These are phyloP conservation scores for Trichoderma gamsii DNA, from an alignment of 495 filamentous ascomycete genomes.

Conservation along the genomic window DNA sequence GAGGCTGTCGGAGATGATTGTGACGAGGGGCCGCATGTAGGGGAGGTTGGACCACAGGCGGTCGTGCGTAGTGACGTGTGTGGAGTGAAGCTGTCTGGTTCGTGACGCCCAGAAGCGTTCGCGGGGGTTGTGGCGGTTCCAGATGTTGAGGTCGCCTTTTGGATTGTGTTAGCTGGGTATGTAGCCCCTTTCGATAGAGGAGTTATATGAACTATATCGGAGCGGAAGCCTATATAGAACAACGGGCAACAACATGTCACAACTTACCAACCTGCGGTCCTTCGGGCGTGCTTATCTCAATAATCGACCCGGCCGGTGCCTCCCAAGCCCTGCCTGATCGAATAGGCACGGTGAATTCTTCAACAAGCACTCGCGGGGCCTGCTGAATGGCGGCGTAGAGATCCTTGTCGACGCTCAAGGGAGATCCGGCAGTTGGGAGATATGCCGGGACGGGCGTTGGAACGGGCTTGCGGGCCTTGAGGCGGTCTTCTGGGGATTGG, in stretches of 20 bases:
- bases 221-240: not conserved
- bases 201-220: not conserved
- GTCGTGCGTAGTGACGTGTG: constrained; percentile 63
- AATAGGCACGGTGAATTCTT: constrained; percentile 45
- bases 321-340: constrained; percentile 60
- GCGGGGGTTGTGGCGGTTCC: constrained; percentile 66
- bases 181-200: not conserved
- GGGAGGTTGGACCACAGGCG: constrained; percentile 72
- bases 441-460: constrained; percentile 43
- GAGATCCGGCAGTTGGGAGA: constrained; percentile 37
- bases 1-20: constrained; percentile 65
- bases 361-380: constrained; percentile 28
- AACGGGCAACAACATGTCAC: too few species aligned
- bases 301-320: constrained; percentile 55
- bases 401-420: constrained; percentile 37
- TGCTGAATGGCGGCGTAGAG: constrained; percentile 36
- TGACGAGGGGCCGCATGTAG: constrained; percentile 66
- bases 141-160: constrained; percentile 68
- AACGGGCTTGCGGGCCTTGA: constrained; percentile 23
- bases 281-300: constrained; percentile 64
- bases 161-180: not conserved
- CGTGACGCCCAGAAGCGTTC: constrained; percentile 76
- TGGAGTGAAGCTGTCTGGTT: constrained; percentile 69
- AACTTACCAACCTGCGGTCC: constrained; percentile 60
- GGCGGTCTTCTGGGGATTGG: constrained; percentile 4